Evolutionary conservation across 2,329 filamentous ascomycete genomes (phyloP).

Genomic region (Malbranchea zuffiana): DNA sequence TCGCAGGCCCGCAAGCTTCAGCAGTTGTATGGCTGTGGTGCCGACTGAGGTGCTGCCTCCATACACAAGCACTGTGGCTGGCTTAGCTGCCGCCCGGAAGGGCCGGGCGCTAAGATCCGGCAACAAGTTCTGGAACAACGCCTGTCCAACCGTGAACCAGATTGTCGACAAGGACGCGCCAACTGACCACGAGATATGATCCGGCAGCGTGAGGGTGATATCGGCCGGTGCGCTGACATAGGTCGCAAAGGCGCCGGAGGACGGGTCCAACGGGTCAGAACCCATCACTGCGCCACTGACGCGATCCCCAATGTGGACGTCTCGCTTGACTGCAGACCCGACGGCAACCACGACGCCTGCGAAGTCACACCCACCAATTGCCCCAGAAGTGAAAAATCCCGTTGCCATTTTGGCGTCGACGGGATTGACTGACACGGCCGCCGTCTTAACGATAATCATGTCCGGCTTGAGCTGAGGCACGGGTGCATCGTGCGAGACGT

Average conservation of each 20-base stretch:
- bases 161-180: slow-evolving; percentile 25
- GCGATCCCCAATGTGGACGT: slow-evolving; percentile 26
- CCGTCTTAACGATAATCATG: slow-evolving; percentile 12
- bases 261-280: slow-evolving; percentile 19
- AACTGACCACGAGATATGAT: slow-evolving; percentile 22
- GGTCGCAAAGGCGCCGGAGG: slow-evolving; percentile 28
- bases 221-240: slow-evolving; percentile 24
- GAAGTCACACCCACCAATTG: slow-evolving; percentile 13
- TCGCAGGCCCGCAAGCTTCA: slow-evolving; percentile 22
- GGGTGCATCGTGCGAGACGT: no score
- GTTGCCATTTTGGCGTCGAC: slow-evolving; percentile 20
- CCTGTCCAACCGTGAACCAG: slow-evolving; percentile 21
- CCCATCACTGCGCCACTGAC: slow-evolving; percentile 27
- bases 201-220: slow-evolving; percentile 23
- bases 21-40: slow-evolving; percentile 24
- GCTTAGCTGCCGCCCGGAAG: slow-evolving; percentile 14
- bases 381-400: slow-evolving; percentile 14
- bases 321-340: slow-evolving; percentile 6
- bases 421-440: slow-evolving; percentile 18
- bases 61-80: slow-evolving; percentile 31
- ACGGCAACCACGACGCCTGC: slow-evolving; percentile 9
- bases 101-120: slow-evolving; percentile 21
- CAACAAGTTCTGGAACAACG: slow-evolving; percentile 22
- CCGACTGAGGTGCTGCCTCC: slow-evolving; percentile 38
- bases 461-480: slow-evolving; percentile 1